These are phyloP conservation scores for Cladosporium cucumerinum DNA, from an alignment of 2,329 filamentous ascomycete genomes.

Conservation along the genomic window DNA sequence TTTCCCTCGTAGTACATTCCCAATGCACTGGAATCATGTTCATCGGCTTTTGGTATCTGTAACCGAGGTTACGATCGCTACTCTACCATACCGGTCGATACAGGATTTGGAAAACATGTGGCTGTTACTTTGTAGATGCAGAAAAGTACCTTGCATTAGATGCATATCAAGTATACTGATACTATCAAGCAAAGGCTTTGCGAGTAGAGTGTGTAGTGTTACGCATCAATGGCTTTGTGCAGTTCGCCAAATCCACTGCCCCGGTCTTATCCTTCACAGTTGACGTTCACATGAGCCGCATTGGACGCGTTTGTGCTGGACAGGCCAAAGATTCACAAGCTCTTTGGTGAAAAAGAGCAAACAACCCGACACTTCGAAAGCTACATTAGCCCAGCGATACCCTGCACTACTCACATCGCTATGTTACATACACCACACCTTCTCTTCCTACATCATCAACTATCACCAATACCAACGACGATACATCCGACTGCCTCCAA, in stretches of 20 bases:
- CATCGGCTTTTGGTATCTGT: neutral
- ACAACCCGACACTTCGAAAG: neutral
- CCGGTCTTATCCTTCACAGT: neutral
- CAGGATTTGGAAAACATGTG: neutral
- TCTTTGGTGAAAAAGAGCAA: neutral
- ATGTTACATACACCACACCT: neutral
- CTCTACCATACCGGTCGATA: no score
- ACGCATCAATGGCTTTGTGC: neutral
- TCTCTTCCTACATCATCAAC: neutral
- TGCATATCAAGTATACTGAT: neutral
- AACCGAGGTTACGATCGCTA: neutral
- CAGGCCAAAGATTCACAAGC: neutral
- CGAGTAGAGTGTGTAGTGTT: neutral
- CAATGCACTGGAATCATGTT: no score
- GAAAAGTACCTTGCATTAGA: neutral
- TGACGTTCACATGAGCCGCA: neutral
- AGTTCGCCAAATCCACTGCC: neutral
- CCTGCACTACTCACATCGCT: neutral
- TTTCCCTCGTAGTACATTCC: no score
- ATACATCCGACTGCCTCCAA: neutral
- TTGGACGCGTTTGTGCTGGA: neutral
- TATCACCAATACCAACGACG: neutral
- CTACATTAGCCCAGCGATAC: neutral
- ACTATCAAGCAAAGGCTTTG: neutral
- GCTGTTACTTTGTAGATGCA: neutral